Evolutionary conservation across 2,329 filamentous ascomycete species (phyloP), one percentile per base, ranked within the genome.

Genomic region (Whalleya microplaca): DNA sequence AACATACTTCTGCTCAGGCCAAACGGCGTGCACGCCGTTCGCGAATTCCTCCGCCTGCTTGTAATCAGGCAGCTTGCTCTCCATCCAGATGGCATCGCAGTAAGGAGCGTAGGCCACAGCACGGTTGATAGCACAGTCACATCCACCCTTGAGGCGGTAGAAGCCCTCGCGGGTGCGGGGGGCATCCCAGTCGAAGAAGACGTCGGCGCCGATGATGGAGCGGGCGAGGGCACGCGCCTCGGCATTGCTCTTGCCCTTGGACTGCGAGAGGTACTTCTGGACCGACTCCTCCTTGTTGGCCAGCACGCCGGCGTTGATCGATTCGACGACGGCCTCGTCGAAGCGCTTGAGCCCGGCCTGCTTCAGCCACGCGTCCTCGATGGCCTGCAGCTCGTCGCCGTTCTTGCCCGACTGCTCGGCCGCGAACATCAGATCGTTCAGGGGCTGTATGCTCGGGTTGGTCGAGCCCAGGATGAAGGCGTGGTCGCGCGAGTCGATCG

Each of bases 71-170:
- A 96, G 82, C 80, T 96, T 97, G 79, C 89, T 94, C 84, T 99
- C 95, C 95, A 99, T 99, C 95, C 95, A 99, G 76, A 99, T 96
- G 73, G 96, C 87, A 71, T 98, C 94, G 61, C 89, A 90, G 78
- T 96, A 96, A 2, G 95, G 94, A 0, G 91, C 94, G 72, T 96
- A 98, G 5, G 94, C 92, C 56, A 96, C 79, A 32, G 93, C 94
- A 46, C 94, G 87, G 82, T 95, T 96, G 73, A 98, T 80, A 58
- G 93, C 92, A 74, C 91, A 96, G 75, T 92, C 88, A 70, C 91
- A 96, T 57, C 95, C 95, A 58, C 95, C 95, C 76, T 91, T 84
- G 73, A 97, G 89, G 61, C 95, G 84, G 82, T 96, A 98, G 84
- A 89, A 99, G 12, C 95, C 95, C 80, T 99, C 95, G 51, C 95